Percentiles rank a stretch among this genome's conserved stretches.
phyloP scores from a whole-genome alignment of 2,329 filamentous ascomycete genomes.

The Plenodomus biglobosus region DNA sequence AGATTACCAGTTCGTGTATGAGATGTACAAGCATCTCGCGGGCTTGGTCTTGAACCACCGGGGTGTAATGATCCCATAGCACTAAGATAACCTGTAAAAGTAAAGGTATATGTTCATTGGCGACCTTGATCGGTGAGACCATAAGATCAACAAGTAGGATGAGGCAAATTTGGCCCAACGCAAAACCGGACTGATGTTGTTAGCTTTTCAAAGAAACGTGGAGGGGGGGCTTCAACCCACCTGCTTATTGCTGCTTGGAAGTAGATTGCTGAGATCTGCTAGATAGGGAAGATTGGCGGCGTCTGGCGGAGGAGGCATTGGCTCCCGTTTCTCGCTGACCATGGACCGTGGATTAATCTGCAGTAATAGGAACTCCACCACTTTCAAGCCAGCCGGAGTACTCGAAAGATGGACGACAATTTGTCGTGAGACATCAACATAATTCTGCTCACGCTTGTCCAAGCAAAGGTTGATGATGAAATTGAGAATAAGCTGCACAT shows the following conservation, averaged over 20 bases:
- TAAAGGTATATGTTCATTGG: constrained; percentile 77
- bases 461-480: constrained; percentile 95
- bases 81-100: constrained; percentile 89
- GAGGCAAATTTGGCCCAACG: constrained; percentile 86
- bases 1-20: constrained; percentile 91
- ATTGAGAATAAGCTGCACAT: constrained; percentile 90
- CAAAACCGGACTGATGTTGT: constrained; percentile 68
- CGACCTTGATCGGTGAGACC: constrained; percentile 83
- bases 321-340: constrained; percentile 77
- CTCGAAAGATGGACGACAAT: constrained; percentile 95
- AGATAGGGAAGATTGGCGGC: constrained; percentile 79
- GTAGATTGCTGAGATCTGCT: constrained; percentile 55
- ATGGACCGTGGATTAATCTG: constrained; percentile 95
- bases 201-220: constrained; percentile 15
- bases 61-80: constrained; percentile 96
- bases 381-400: constrained; percentile 79
- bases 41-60: constrained; percentile 92
- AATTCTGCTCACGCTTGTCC: constrained; percentile 94
- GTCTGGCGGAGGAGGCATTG: constrained; percentile 64
- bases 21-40: constrained; percentile 97
- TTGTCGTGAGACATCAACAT: constrained; percentile 96
- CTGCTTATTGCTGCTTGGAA: constrained; percentile 37
- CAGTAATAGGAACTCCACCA: constrained; percentile 88
- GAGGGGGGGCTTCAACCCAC: constrained; percentile 15
- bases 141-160: constrained; percentile 95